Percentiles rank a stretch among this genome's conserved stretches.
phyloP scores from a whole-genome alignment of 139 green algal genomes.

The Asterochloris erici region DNA sequence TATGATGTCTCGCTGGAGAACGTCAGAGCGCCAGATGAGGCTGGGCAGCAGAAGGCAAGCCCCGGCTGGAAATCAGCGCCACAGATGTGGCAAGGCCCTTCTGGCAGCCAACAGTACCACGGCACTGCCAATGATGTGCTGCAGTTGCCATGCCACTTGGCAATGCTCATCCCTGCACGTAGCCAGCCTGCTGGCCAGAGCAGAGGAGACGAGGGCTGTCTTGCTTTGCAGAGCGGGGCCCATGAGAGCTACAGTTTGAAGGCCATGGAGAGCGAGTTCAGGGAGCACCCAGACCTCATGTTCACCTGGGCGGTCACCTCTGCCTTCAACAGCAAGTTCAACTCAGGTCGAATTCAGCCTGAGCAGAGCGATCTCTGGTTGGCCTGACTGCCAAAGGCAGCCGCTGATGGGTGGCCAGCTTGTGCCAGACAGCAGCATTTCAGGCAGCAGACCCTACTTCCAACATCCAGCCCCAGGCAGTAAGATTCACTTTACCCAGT shows the following conservation, averaged over 20 bases:
- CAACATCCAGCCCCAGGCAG: too few species aligned
- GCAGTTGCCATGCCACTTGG: neutral
- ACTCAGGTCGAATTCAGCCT: too few species aligned
- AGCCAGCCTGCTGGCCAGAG: neutral
- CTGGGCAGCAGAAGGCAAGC: too few species aligned
- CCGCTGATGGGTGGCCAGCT: too few species aligned
- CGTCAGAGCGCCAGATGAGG: neutral
- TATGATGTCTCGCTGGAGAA: conserved; percentile 58
- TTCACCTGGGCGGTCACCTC: conserved; percentile 47
- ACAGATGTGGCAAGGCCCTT: too few species aligned
- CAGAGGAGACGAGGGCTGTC: neutral
- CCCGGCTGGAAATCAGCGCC: too few species aligned
- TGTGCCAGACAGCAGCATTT: too few species aligned
- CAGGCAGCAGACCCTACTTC: too few species aligned
- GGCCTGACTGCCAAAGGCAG: too few species aligned
- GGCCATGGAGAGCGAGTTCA: conserved; percentile 57
- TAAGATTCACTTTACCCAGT: too few species aligned
- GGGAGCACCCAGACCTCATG: conserved; percentile 74
- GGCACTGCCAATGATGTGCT: neutral
- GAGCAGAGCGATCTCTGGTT: neutral
- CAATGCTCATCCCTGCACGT: too few species aligned
- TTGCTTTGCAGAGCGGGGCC: neutral
- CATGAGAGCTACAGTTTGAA: conserved; percentile 25
- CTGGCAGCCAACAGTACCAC: neutral
- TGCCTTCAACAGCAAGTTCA: conserved; percentile 32